phyloP scores from a whole-genome alignment of 2,329 filamentous ascomycete genomes.

The Ophiosphaerella narmari region DNA sequence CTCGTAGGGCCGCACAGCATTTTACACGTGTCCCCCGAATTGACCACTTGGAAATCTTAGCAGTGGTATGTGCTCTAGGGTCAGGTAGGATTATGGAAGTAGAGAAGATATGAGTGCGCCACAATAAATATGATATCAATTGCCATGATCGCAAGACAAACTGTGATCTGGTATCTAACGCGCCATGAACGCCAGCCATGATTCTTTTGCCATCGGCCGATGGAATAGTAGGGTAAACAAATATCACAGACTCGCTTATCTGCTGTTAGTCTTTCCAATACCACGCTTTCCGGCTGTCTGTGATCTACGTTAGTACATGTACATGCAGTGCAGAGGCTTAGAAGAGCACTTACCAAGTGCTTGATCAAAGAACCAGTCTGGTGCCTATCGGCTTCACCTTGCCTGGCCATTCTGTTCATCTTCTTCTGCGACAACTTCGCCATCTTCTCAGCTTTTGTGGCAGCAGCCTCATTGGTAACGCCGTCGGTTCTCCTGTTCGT shows the following conservation, averaged over 20 bases:
- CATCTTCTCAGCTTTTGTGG: conserved; percentile 82
- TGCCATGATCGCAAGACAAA: conserved; percentile 22
- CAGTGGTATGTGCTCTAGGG: neutral
- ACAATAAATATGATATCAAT: conserved; percentile 19
- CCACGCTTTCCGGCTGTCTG: conserved; percentile 89
- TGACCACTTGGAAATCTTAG: neutral
- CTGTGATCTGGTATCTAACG: conserved; percentile 37
- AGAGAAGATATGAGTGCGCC: neutral
- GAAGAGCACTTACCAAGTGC: conserved; percentile 75
- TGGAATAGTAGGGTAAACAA: conserved; percentile 13
- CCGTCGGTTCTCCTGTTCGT: conserved; percentile 76
- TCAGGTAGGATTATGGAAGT: neutral
- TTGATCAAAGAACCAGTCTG: conserved; percentile 79
- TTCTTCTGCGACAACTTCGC: conserved; percentile 92
- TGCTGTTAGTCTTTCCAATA: conserved; percentile 81
- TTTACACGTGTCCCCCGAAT: too few relatives aligned
- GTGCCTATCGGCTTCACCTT: conserved; percentile 96
- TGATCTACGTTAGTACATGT: conserved; percentile 16
- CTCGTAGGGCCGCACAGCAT: too few relatives aligned
- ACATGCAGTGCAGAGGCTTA: neutral
- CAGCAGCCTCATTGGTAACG: conserved; percentile 68
- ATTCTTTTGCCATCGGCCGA: conserved; percentile 25
- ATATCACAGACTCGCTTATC: conserved; percentile 23
- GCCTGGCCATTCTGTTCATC: conserved; percentile 97
- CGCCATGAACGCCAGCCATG: conserved; percentile 37